These are phyloP conservation scores for Fonsecaea nubica DNA, from an alignment of 2,329 filamentous ascomycete species.

Conservation along the genomic window DNA sequence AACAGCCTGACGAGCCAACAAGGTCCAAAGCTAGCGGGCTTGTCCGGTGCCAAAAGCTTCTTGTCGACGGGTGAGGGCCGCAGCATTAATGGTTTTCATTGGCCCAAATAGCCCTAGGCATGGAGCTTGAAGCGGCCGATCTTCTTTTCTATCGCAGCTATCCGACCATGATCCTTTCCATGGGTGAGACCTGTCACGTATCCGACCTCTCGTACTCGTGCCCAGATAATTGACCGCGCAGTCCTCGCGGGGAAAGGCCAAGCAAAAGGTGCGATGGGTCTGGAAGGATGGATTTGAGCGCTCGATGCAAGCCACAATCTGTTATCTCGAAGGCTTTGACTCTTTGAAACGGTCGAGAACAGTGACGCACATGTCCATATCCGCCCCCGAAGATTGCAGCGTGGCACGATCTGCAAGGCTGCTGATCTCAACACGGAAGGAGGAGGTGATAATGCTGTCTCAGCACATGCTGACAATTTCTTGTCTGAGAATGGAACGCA, in stretches of 20 bases:
- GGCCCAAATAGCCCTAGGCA: neutral
- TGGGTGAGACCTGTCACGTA: neutral
- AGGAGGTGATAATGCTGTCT: neutral
- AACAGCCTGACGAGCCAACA: neutral
- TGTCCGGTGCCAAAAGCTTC: constrained; percentile 4
- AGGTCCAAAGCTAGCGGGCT: constrained; percentile 9
- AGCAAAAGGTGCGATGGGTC: neutral
- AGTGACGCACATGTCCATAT: constrained; percentile 15
- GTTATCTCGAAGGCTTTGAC: constrained; percentile 10
- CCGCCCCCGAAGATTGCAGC: neutral
- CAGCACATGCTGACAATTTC: constrained; percentile 13
- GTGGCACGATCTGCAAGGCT: constrained; percentile 3
- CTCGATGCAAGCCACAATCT: constrained; percentile 21
- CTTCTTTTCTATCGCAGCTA: neutral
- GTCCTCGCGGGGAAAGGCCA: neutral
- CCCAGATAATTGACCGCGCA: neutral
- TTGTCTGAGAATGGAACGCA: neutral
- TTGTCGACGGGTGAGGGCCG: neutral
- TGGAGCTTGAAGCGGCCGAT: neutral
- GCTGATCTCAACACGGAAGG: neutral
- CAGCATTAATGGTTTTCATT: neutral
- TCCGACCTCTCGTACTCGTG: neutral
- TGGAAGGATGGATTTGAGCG: constrained; percentile 15
- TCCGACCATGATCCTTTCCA: neutral
- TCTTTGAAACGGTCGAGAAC: constrained; percentile 8